phyloP scores from a whole-genome alignment of 345 rosid genomes.

The Psidium guajava region DNA sequence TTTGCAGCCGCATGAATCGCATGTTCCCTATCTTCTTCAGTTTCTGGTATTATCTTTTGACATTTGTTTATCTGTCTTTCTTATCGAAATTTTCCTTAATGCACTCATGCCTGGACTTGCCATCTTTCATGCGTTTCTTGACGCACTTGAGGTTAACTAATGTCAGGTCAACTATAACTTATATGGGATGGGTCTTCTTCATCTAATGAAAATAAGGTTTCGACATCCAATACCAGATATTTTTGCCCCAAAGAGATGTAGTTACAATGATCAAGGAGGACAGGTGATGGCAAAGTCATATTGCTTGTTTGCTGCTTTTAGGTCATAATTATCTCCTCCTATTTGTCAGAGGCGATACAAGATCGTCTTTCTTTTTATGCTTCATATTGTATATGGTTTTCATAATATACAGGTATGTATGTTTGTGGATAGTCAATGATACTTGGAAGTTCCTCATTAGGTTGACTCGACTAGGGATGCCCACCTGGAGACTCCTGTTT shows the following conservation, averaged over 20 bases:
- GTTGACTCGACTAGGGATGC: constrained; percentile 41
- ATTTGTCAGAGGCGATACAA: not conserved
- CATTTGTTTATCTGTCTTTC: not conserved
- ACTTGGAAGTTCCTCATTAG: constrained; percentile 25
- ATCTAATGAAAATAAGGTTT: constrained; percentile 69
- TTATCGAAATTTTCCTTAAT: not conserved
- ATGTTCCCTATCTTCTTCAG: constrained; percentile 85
- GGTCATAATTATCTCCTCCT: constrained; percentile 1
- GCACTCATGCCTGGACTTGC: not conserved
- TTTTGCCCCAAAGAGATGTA: constrained; percentile 27
- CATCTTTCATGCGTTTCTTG: not conserved
- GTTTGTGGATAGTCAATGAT: not conserved
- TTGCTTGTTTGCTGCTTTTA: constrained; percentile 24
- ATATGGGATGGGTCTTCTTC: constrained; percentile 93
- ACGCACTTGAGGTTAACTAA: not conserved
- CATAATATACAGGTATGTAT: not conserved
- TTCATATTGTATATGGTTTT: not conserved
- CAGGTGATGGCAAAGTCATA: constrained; percentile 15
- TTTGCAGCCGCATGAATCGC: constrained; percentile 92
- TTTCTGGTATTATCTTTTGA: constrained; percentile 46
- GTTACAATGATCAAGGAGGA: constrained; percentile 8
- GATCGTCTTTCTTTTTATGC: constrained; percentile 9
- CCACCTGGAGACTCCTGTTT: constrained; percentile 32
- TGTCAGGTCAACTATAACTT: constrained; percentile 79
- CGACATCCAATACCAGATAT: constrained; percentile 68